These are phyloP conservation scores for Nicotiana paniculata DNA, from an alignment of 257 asterid genomes.

Conservation along the genomic window DNA sequence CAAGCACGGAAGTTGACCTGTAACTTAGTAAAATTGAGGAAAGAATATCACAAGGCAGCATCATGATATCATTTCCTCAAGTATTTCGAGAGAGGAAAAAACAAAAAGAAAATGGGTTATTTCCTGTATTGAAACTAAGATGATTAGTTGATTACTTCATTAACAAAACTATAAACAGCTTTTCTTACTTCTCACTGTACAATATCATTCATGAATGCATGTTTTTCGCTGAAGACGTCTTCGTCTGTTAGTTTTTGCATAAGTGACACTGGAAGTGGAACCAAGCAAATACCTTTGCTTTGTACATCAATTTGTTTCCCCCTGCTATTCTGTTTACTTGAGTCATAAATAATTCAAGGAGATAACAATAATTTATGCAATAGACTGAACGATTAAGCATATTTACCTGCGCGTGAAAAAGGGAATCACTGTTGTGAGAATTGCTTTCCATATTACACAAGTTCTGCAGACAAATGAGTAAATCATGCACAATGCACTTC, in stretches of 20 bases:
- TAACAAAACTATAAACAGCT: background rate
- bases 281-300: background rate
- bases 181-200: background rate
- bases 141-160: background rate
- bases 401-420: background rate
- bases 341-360: background rate
- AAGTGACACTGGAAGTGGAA: background rate
- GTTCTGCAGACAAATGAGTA: background rate
- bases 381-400: background rate
- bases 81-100: background rate
- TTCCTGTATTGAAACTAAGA: background rate
- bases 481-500: background rate
- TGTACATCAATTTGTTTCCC: background rate
- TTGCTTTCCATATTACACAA: background rate
- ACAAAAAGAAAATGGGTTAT: background rate
- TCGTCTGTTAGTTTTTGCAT: background rate
- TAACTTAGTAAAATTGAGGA: background rate
- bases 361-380: background rate
- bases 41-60: background rate
- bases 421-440: background rate
- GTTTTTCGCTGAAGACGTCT: background rate
- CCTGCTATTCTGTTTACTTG: background rate
- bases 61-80: background rate
- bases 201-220: background rate
- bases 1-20: background rate